Percentiles rank a stretch among this genome's conserved stretches.
Evolutionary conservation across 345 rosid genomes (phyloP).

Genomic region (Boechera divaricarpa): DNA sequence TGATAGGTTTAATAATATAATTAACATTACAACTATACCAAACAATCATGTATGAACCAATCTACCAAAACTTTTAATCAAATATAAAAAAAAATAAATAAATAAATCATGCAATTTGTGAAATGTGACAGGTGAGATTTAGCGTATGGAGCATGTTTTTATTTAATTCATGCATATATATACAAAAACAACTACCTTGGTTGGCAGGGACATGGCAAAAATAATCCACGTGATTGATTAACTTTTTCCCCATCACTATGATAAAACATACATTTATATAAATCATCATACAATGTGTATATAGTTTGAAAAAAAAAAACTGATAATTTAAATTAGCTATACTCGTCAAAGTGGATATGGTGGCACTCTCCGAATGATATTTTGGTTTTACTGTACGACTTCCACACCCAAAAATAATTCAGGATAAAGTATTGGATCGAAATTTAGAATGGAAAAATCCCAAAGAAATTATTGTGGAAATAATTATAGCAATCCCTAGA

Average conservation of each 20-base stretch:
- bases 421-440: not conserved
- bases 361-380: not conserved
- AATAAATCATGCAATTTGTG: not conserved
- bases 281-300: too few relatives aligned
- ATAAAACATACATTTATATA: slow-evolving; percentile 4
- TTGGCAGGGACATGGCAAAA: slow-evolving; percentile 23
- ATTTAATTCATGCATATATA: slow-evolving; percentile 6
- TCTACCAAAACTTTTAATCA: not conserved
- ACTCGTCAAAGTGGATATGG: slow-evolving; percentile 1
- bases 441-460: not conserved
- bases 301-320: not conserved
- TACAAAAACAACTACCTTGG: slow-evolving; percentile 29
- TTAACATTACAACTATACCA: not conserved
- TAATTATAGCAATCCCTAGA: not conserved
- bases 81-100: not conserved
- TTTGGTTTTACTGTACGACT: not conserved
- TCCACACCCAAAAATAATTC: not conserved
- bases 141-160: slow-evolving; percentile 40
- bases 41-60: not conserved
- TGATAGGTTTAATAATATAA: not conserved
- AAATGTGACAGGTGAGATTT: slow-evolving; percentile 42
- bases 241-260: slow-evolving; percentile 14
- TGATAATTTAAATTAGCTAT: slow-evolving; percentile 10
- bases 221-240: slow-evolving; percentile 16
- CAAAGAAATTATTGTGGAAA: not conserved